phyloP scores from a whole-genome alignment of 2,329 filamentous ascomycete species.

The Exophiala xenobiotica region DNA sequence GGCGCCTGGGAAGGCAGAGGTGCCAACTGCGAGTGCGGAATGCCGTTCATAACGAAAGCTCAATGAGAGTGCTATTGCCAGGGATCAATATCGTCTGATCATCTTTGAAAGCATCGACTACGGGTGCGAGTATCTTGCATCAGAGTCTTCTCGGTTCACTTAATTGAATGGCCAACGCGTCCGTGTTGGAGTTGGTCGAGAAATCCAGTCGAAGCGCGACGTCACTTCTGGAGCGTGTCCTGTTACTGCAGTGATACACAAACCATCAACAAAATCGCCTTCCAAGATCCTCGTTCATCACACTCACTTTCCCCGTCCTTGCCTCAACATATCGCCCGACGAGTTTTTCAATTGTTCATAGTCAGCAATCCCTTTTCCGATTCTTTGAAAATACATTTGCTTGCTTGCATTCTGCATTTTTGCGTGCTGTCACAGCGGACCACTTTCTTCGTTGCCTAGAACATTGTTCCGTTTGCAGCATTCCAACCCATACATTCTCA shows the following conservation, averaged over 20 bases:
- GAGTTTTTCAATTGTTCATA: slow-evolving; percentile 1
- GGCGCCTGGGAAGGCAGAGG: slow-evolving; percentile 75
- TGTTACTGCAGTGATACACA: slow-evolving; percentile 13
- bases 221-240: slow-evolving; percentile 6
- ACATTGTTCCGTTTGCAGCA: slow-evolving; percentile 30
- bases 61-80: background rate
- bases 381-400: background rate
- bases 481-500: slow-evolving; percentile 21
- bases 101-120: background rate
- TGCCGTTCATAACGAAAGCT: slow-evolving; percentile 24
- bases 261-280: background rate
- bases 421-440: background rate
- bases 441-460: slow-evolving; percentile 11
- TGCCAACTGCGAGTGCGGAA: slow-evolving; percentile 75
- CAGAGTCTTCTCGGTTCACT: background rate
- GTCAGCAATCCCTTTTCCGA: background rate
- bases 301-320: slow-evolving; percentile 3
- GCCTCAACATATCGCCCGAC: slow-evolving; percentile 1
- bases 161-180: background rate
- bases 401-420: slow-evolving; percentile 5
- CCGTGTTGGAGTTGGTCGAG: background rate
- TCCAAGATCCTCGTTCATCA: background rate
- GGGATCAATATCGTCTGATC: background rate
- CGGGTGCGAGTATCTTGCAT: background rate
- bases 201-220: slow-evolving; percentile 1